Base-by-base conservation (phyloP, 2,329 filamentous ascomycete genomes). In the Microsporum canis region DNA sequence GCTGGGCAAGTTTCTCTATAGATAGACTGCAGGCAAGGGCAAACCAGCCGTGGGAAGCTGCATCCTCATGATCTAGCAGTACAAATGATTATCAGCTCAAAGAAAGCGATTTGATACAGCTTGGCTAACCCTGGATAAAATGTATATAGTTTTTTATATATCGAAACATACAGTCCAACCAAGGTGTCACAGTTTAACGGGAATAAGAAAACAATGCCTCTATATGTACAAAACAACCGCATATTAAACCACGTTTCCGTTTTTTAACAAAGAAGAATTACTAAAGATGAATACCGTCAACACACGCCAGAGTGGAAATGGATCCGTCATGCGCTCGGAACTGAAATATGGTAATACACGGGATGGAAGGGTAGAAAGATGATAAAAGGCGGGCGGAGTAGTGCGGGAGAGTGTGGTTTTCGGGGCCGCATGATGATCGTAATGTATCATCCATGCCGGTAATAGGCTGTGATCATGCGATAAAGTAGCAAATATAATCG, bases 301-400 rank as follows among this genome's bases (percentile, higher is more conserved):
- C 67, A 74, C 72, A 72, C 74, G 74, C 74, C 74, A 69, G 74
- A 76, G 74, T 73, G 73, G 75, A 71, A 74, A 75, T 68, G 72
- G 65, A 64, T 63, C 68, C 49, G 51, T 57, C 56, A 71, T 68
- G 67, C 65, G 51, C 51, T 55, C 51, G 33, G 68, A 73, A 74
- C 70, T 74, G 72, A 75, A 73, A 73, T 70, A 74, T 55, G 51
- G 31, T 55, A 55, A 55, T 55, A 68, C 64, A 67, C 66, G 63
- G 39, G 64, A 66, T 68, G 63, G 66, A 67, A 69, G 67, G 65
- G 61, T 66, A 68, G 66, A 68, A 64, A 66, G 64, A 55, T 66
- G 62, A 66, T 64, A 63, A 66, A 66, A 63, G 67, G 63, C 67
- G 53, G 53, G 33, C 7, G 23, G 39, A 61, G 45, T 33, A 29